Conservation (phyloP, 768 basidiomycete genomes). For the Steccherinum ochraceum region DNA sequence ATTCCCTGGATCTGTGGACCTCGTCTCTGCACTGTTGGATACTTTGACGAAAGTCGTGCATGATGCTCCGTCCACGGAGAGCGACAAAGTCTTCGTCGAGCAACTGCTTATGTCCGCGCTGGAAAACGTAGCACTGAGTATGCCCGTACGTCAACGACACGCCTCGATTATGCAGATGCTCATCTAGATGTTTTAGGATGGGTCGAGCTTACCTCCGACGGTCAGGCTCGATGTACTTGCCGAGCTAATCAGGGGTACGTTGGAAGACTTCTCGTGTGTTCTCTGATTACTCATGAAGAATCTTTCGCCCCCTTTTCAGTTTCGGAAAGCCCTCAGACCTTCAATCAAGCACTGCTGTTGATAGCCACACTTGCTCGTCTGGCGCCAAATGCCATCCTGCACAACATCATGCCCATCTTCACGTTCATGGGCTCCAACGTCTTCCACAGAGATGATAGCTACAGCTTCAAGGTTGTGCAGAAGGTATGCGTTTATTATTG, state of each 20-base stretch:
- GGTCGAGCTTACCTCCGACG: slow-evolving; percentile 31
- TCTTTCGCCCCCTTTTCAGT: slow-evolving; percentile 37
- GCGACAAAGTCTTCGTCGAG: slow-evolving; percentile 73
- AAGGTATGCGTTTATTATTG: slow-evolving; percentile 68
- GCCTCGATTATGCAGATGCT: not conserved
- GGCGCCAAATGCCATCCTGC: slow-evolving; percentile 85
- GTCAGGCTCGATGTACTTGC: slow-evolving; percentile 82
- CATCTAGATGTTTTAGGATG: not conserved
- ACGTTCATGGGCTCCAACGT: slow-evolving; percentile 99
- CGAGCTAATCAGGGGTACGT: slow-evolving; percentile 74
- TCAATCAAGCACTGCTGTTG: slow-evolving; percentile 85
- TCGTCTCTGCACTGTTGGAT: slow-evolving; percentile 68
- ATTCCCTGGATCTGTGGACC: slow-evolving; percentile 63
- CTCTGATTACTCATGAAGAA: not conserved
- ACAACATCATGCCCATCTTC: slow-evolving; percentile 97
- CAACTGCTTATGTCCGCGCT: slow-evolving; percentile 83
- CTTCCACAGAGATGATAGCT: slow-evolving; percentile 92
- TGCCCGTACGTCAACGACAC: slow-evolving; percentile 37
- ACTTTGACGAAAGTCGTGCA: slow-evolving; percentile 62
- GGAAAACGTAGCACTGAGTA: slow-evolving; percentile 52
- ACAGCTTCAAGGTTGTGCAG: slow-evolving; percentile 93
- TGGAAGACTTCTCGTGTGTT: no score
- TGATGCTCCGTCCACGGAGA: slow-evolving; percentile 42
- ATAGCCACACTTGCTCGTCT: slow-evolving; percentile 80
- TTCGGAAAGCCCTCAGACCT: slow-evolving; percentile 88